Evolutionary conservation across 805 yeast species (phyloP), one percentile per base, ranked within the genome.

Genomic region (Teunomyces cretensis): DNA sequence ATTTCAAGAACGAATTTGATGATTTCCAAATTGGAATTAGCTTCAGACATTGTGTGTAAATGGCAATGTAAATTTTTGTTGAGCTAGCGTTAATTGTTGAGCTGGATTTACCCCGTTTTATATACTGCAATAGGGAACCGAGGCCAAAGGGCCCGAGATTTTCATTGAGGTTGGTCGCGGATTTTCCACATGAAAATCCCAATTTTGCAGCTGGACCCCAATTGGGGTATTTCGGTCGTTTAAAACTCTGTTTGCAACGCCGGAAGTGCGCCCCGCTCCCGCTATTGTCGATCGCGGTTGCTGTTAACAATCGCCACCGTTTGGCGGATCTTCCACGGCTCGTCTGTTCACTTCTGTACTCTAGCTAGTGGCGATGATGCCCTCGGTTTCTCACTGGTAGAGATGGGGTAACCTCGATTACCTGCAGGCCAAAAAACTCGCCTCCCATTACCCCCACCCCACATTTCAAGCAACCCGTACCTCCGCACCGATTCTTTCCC

Each of bases 21-120:
- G 30, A 71, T 53, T 45, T 62, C 58, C 24, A 70, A 61, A 45
- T 68, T 65, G n/a, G 67, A 61, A 47, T 65, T 66, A 11, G 58
- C 39, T 40, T 48, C 44, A 17, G 49, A 30, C 43, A 41, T 40
- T 27, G 14, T 33, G 30, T n/a, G 26, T 2, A 26, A 24, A 5
- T 26, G 6, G 13, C 9, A 19, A 22, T 11, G 6, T 7, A 13
- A 19, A 19, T 19, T 19, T n/a, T n/a, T n/a, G n/a, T n/a, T n/a
- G n/a, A n/a, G n/a, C n/a, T n/a, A n/a, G n/a, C n/a, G n/a, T n/a
- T n/a, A n/a, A n/a, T n/a, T n/a, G n/a, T n/a, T n/a, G 38, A 35
- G 38, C 28, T 35, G 38, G 38, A 22, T 17, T 35, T 35, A 19
- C 38, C 38, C 38, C 38, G 22, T 35, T 19, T 16, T 35, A 16